Base-by-base conservation (phyloP, 495 filamentous ascomycete genomes). In the Aspergillus bridgeri region DNA sequence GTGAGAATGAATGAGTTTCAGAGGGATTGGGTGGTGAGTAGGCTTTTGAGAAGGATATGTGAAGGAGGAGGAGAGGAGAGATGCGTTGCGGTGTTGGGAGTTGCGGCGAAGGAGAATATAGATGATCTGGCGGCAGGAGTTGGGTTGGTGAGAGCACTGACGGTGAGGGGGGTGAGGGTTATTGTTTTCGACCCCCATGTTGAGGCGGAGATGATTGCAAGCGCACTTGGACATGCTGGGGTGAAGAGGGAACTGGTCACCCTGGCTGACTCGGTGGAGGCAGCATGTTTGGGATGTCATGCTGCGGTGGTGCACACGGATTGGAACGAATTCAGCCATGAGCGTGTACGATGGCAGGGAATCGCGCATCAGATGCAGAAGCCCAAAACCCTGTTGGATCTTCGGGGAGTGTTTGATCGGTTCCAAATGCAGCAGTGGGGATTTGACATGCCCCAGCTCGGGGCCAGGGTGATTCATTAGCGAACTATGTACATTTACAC, bases 111-210 rank as follows among this genome's bases (percentile, higher is more conserved):
- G 33, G 33, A 11, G 33, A 38, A 38, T 11, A 3, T 15, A 11
- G 33, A 38, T 11, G 33, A 38, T 38, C 0, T 38, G 33, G 17
- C 0, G 13, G 33, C 33, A 15, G 33, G 33, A 38, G 17, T 89
- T n/a, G 79, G 79, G 27, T 73, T 92, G 54, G 79, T 89, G 58
- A 78, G 75, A 48, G 78, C 79, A 13, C 69, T 92, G 44, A 72
- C 81, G n/a, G 73, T 76, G 3, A 86, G 86, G 63, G 72, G 77
- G 27, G 80, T 81, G 24, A 67, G 66, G 6, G 78, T 91, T 25
- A 74, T 81, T 6, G 79, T 91, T 50, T 90, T 85, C 63, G 89
- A 91, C 55, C 88, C 88, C 0, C 78, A 73, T 11, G 48, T 48
- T 20, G 38, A 43, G 3, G 42, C 22, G 3, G 29, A 44, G 5